These are phyloP conservation scores for Yamadazyma spencermartinsiae DNA, from an alignment of 1,139 yeast species.

Conservation along the genomic window DNA sequence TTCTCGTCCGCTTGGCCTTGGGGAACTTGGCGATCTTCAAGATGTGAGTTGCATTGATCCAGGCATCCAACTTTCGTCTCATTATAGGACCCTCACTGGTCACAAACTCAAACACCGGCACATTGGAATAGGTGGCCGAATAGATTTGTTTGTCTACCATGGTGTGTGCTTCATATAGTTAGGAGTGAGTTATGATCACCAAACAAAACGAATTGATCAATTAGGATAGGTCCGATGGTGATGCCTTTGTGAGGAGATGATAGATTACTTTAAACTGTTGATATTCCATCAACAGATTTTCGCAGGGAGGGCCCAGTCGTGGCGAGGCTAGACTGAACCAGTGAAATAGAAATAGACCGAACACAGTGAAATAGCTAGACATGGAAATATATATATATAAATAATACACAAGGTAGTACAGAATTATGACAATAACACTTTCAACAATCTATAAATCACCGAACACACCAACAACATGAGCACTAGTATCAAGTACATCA, in stretches of 20 bases:
- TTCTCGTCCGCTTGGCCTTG: slow-evolving; percentile 80
- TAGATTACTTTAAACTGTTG: too few species aligned
- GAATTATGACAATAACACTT: slow-evolving; percentile 17
- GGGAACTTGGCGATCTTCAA: slow-evolving; percentile 85
- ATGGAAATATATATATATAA: too few species aligned
- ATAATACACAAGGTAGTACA: too few species aligned
- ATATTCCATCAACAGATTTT: too few species aligned
- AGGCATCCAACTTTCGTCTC: slow-evolving; percentile 78
- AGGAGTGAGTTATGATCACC: too few species aligned
- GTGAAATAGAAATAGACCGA: too few species aligned
- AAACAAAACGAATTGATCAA: too few species aligned
- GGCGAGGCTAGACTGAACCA: too few species aligned
- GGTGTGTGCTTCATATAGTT: neutral
- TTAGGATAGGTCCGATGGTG: too few species aligned
- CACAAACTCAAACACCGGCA: slow-evolving; percentile 70
- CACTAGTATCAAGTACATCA: slow-evolving; percentile 22
- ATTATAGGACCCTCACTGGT: slow-evolving; percentile 76
- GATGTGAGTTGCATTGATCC: slow-evolving; percentile 91
- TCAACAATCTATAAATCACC: slow-evolving; percentile 27
- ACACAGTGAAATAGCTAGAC: too few species aligned
- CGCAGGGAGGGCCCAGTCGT: too few species aligned
- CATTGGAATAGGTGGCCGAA: slow-evolving; percentile 82
- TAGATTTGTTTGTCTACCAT: slow-evolving; percentile 51
- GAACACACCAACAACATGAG: slow-evolving; percentile 21
- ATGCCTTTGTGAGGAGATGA: too few species aligned